phyloP scores from a whole-genome alignment of 768 basidiomycete genomes.

The Podaxis sp. region DNA sequence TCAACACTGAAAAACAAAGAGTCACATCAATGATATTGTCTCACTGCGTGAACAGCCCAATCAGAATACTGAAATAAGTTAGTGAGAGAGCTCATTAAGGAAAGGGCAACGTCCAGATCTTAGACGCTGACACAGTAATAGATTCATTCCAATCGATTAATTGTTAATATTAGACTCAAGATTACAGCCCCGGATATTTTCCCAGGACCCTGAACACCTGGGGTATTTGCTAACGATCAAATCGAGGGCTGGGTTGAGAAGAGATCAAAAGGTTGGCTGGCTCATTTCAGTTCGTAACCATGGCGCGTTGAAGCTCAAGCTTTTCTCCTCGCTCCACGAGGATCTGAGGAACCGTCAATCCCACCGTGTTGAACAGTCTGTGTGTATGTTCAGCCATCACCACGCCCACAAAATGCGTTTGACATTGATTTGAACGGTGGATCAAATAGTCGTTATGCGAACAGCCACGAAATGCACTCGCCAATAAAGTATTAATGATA shows the following conservation, averaged over 20 bases:
- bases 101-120: too few relatives aligned
- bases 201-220: not conserved
- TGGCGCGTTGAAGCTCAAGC: constrained; percentile 2
- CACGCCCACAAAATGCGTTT: not conserved
- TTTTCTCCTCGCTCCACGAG: constrained; percentile 16
- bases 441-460: too few relatives aligned
- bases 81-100: not conserved
- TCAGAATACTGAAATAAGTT: not conserved
- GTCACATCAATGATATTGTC: not conserved
- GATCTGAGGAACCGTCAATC: constrained; percentile 10
- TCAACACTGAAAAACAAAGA: not conserved
- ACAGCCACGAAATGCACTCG: too few relatives aligned
- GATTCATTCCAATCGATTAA: not conserved
- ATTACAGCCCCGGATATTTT: not conserved
- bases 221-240: not conserved
- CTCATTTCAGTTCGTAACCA: constrained; percentile 3
- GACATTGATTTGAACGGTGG: not conserved
- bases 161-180: not conserved
- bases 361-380: not conserved
- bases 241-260: not conserved
- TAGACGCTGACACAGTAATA: not conserved
- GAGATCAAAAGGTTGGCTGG: not conserved
- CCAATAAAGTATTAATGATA: too few relatives aligned
- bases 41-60: not conserved
- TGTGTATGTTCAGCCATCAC: not conserved